Base-by-base conservation (phyloP, 331 rosid genomes). In the Quercus lobata region DNA sequence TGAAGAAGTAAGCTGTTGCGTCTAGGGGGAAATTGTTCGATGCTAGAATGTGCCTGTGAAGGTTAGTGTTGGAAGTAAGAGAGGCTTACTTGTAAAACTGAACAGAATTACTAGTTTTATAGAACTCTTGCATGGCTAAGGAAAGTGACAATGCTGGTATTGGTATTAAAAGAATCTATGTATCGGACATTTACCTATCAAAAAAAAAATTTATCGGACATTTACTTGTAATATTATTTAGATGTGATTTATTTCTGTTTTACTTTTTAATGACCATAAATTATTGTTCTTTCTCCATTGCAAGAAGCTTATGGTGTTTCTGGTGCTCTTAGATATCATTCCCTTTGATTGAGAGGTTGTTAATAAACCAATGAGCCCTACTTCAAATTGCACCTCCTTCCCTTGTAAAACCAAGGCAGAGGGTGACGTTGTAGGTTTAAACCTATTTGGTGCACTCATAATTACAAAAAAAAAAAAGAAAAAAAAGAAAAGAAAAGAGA, bases 261-360 rank as follows among this genome's bases (percentile, higher is more conserved):
- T 62, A 4, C 6, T 4, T 9, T 60, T 22, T 22, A 60, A 25
- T 27, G 37, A 12, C 5, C 29, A 5, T 22, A 58, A 58, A 29
- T 61, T 25, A 58, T 83, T 58, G n/a, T 18, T 56, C 10, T 57
- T 76, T 82, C 24, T 32, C 4, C 35, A 30, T 65, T 75, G 34
- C 56, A 2, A 78, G 41, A 72, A 57, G 27, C 7, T 34, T 54
- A 12, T 49, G 35, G 35, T 3, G 71, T 56, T 66, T 72, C 73
- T 74, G 5, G n/a, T 41, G 72, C 72, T 21, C 57, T 68, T 75
- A 30, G n/a, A 29, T 82, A 72, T 18, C 69, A 58, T 79, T 24
- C 80, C 73, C 30, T 78, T 76, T 25, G 22, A n/a, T 77, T 15
- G 27, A 2, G 29, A 1, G 53, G 49, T 37, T 34, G 58, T 73